phyloP scores from a whole-genome alignment of 2,329 filamentous ascomycete species.

The Xylariales sp. region DNA sequence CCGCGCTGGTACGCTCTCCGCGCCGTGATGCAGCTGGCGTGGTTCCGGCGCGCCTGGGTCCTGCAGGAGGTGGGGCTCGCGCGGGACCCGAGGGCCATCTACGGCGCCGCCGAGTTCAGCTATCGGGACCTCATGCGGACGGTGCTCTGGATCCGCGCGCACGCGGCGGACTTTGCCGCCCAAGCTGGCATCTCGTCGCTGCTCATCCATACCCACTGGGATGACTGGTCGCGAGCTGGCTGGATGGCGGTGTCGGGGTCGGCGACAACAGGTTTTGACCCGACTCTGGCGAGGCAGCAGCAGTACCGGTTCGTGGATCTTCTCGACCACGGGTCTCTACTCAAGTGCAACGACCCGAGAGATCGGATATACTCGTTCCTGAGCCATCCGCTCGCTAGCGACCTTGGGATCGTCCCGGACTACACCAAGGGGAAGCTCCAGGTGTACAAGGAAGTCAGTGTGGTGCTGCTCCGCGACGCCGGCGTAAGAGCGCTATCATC shows the following conservation, averaged over 20 bases:
- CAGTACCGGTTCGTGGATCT: slow-evolving; percentile 4
- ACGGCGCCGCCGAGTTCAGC: slow-evolving; percentile 7
- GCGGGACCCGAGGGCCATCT: slow-evolving; percentile 4
- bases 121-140: slow-evolving; percentile 3
- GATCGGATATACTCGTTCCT: slow-evolving; percentile 7
- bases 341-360: slow-evolving; percentile 5
- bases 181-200: neutral
- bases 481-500: slow-evolving; percentile 5
- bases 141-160: neutral
- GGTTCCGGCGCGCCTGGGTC: slow-evolving; percentile 6
- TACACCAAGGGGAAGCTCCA: slow-evolving; percentile 3
- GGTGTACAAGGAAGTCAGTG: neutral
- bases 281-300: neutral
- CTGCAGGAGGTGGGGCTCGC: slow-evolving; percentile 6
- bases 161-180: neutral
- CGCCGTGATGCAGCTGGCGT: neutral
- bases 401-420: slow-evolving; percentile 2
- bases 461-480: slow-evolving; percentile 3
- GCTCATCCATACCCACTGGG: slow-evolving; percentile 5
- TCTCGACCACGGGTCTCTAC: slow-evolving; percentile 6
- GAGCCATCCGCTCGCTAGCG: slow-evolving; percentile 2
- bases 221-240: slow-evolving; percentile 7
- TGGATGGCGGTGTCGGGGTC: no score
- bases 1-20: neutral
- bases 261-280: no score